Evolutionary conservation across 2,329 filamentous ascomycete genomes (phyloP), one percentile per base, ranked within the genome.

Genomic region (Eutypa lata): DNA sequence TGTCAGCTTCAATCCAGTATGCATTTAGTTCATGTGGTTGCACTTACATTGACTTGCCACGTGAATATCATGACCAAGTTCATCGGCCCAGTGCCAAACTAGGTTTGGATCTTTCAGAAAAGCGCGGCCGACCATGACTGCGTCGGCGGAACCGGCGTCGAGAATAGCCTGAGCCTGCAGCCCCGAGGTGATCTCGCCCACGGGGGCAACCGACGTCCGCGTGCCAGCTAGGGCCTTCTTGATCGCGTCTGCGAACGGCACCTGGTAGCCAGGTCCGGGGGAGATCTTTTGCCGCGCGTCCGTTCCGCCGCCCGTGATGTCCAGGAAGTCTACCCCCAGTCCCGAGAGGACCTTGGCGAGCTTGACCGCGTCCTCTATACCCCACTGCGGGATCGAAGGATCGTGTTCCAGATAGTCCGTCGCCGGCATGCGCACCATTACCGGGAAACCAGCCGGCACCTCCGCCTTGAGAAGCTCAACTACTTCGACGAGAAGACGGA

Each of bases 321-420:
- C 90, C 1, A 94, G 72, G 2, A 94, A 73, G 65, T 94, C 89
- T 2, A 93, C 82, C 2, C 89, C 89, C 13, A 72, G 75, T 1
- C 83, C 79, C 0, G 84, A 85, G 0, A 94, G 73, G 0, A 86
- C 71, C 45, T 76, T 67, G 0, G 89, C 86, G 1, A 94, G 78
- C 47, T 75, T 75, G 28, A 83, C 76, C 0, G 83, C 85, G 51
- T 93, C 79, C 16, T 84, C 78, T 2, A 83, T 60, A 0, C 79
- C 87, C 89, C 90, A 94, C 61, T 80, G 83, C 58, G 85, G 80
- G 11, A 76, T 72, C 19, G 76, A 68, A 1, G 76, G 76, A 47
- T 80, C 77, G 53, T 80, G 75, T 54, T 91, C 86, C 0, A 92
- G 77, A 87, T 87, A 91, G 35, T 38, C 35, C 7, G 35, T 38